These are phyloP conservation scores for Penicillium sp. DNA, from an alignment of 2,329 filamentous ascomycete species.

Conservation along the genomic window DNA sequence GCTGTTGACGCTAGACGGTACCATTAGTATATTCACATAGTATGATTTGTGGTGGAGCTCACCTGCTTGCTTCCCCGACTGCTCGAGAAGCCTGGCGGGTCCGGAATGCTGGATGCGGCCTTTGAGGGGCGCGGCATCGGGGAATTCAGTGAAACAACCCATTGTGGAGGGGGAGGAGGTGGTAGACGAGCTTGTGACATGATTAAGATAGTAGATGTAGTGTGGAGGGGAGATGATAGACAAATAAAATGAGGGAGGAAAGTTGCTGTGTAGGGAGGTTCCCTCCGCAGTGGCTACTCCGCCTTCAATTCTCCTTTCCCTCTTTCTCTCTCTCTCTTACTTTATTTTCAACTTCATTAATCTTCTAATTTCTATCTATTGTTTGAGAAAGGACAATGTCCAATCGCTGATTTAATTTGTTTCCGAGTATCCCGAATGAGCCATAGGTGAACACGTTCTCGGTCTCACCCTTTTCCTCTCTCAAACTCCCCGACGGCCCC, in stretches of 20 bases:
- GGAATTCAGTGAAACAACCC: constrained; percentile 77
- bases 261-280: constrained; percentile 17
- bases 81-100: constrained; percentile 81
- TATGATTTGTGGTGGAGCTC: constrained; percentile 41
- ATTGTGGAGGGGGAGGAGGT: constrained; percentile 63
- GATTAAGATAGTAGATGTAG: constrained; percentile 9
- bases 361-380: constrained; percentile 2
- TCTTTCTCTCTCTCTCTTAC: constrained; percentile 13
- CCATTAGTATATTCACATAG: background rate
- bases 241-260: constrained; percentile 8
- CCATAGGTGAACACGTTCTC: constrained; percentile 11
- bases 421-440: constrained; percentile 15
- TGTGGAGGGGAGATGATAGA: constrained; percentile 4
- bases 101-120: constrained; percentile 60
- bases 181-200: constrained; percentile 25
- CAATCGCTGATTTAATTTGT: constrained; percentile 14
- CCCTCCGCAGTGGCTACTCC: constrained; percentile 30
- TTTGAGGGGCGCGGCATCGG: constrained; percentile 68
- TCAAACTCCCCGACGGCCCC: constrained; percentile 4
- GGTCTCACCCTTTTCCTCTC: constrained; percentile 17
- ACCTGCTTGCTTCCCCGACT: constrained; percentile 46
- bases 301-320: constrained; percentile 24
- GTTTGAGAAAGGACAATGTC: constrained; percentile 9
- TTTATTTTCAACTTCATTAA: constrained; percentile 8
- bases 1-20: constrained; percentile 28